phyloP scores from a whole-genome alignment of 176 grass and related monocot genomes.

The Eremochloa ophiuroides region DNA sequence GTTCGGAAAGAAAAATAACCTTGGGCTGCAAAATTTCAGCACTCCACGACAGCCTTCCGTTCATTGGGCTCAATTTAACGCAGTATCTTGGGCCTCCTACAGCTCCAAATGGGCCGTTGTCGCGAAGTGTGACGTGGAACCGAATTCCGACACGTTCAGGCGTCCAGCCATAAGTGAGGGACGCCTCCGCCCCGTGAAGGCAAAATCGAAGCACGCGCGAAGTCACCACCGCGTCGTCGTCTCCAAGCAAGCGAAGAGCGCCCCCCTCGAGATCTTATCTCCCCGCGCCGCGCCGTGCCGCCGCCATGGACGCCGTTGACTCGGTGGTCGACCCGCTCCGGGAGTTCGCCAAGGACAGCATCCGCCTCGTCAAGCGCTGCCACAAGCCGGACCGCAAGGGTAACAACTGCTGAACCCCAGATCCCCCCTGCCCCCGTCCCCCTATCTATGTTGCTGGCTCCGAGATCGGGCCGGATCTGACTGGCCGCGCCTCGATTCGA shows the following conservation, averaged over 20 bases:
- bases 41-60: background rate
- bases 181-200: background rate
- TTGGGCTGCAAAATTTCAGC: background rate
- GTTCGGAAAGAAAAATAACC: background rate
- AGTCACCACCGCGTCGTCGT: background rate
- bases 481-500: background rate
- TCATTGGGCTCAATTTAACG: background rate
- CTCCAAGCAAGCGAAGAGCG: background rate
- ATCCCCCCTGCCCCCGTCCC: background rate
- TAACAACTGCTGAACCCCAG: constrained; percentile 10
- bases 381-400: constrained; percentile 99
- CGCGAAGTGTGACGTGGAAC: background rate
- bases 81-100: background rate
- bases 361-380: constrained; percentile 98
- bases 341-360: constrained; percentile 95
- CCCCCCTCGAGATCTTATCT: background rate
- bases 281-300: constrained; percentile 11
- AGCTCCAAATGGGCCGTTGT: background rate
- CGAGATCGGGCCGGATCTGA: constrained; percentile 23
- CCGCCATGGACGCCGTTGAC: constrained; percentile 89
- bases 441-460: background rate
- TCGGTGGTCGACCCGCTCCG: constrained; percentile 88
- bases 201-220: constrained; percentile 29
- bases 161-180: background rate
- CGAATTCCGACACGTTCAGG: background rate